phyloP scores from a whole-genome alignment of 352 stramenopile species.

The Phytopythium cucurbitacearum region DNA sequence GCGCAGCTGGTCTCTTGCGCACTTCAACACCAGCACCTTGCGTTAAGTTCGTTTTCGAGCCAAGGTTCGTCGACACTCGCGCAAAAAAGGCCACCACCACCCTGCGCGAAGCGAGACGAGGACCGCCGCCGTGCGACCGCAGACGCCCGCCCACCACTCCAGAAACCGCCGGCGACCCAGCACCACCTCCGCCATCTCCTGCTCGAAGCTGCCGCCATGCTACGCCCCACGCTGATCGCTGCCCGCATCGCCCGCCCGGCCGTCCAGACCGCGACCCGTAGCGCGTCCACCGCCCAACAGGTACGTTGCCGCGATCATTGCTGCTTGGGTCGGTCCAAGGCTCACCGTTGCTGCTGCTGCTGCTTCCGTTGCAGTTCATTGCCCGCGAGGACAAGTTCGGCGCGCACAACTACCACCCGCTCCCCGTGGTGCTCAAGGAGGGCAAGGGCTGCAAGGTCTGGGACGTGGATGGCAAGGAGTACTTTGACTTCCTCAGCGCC shows the following conservation, averaged over 20 bases:
- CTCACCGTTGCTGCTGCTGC: background rate
- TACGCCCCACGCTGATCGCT: too few relatives aligned
- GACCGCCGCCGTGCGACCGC: too few relatives aligned
- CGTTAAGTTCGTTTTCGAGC: too few relatives aligned
- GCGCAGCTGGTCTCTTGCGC: too few relatives aligned
- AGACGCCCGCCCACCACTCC: too few relatives aligned
- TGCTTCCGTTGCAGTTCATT: slow-evolving; percentile 44
- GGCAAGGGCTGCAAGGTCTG: slow-evolving; percentile 94
- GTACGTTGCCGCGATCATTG: slow-evolving; percentile 11
- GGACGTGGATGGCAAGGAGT: slow-evolving; percentile 96
- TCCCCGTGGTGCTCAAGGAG: slow-evolving; percentile 94
- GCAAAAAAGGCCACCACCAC: too few relatives aligned
- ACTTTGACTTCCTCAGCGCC: slow-evolving; percentile 97
- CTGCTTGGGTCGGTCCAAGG: slow-evolving; percentile 4
- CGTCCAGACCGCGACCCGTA: slow-evolving; percentile 28
- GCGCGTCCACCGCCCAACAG: slow-evolving; percentile 37
- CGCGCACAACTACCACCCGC: slow-evolving; percentile 98
- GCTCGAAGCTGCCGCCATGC: too few relatives aligned
- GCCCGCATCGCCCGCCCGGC: slow-evolving; percentile 12
- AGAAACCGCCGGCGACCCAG: too few relatives aligned
- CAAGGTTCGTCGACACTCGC: too few relatives aligned
- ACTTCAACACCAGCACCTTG: too few relatives aligned
- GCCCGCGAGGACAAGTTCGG: slow-evolving; percentile 90
- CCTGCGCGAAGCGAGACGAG: too few relatives aligned
- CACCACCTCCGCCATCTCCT: too few relatives aligned